Evolutionary conservation across 495 filamentous ascomycete genomes (phyloP), one percentile per base, ranked within the genome.

Genomic region (Tuber borchii): DNA sequence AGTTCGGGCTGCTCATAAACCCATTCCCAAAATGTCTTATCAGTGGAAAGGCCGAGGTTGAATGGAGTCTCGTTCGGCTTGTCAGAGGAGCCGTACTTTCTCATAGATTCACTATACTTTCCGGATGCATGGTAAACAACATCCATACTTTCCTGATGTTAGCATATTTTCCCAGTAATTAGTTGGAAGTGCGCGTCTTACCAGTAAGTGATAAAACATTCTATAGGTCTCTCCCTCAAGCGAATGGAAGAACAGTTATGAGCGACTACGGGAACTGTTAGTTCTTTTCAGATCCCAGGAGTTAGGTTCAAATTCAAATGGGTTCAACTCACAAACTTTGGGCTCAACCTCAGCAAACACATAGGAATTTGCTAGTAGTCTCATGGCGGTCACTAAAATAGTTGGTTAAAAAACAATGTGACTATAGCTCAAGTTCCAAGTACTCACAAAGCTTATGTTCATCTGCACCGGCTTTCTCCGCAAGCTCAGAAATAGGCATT

Each of bases 61-160:
- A 80, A 80, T 19, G 73, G 65, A 12, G 78, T 72, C 46, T 80
- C 76, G 22, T 76, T 45, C 17, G 76, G 71, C 6, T 73, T 61
- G 42, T 71, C 44, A 3, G 74, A 76, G 14, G 42, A 22, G 12
- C 65, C 74, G 31, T 71, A 71, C 44, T 65, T 76, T 37, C 68
- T 72, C 74, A 78, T 78, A 19, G 77, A 74, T 70, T 78, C 77
- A 4, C 70, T 34, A 68, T 73, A 51, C 48, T n/a, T n/a, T n/a
- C 2, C 22, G 1, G 48, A 51, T n/a, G 48, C 20, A n/a, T 2
- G 2, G 20, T 51, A 51, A 10, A n/a, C 22, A n/a, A n/a, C 22
- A 8, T 51, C 48, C 48, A 51, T 51, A n/a, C 48, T 51, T 51
- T 51, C 22, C n/a, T 2, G 10, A n/a, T 4, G 20, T 51, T 51